These are phyloP conservation scores for Puccinia horiana DNA, from an alignment of 1,284 basidiomycete genomes.

Conservation along the genomic window DNA sequence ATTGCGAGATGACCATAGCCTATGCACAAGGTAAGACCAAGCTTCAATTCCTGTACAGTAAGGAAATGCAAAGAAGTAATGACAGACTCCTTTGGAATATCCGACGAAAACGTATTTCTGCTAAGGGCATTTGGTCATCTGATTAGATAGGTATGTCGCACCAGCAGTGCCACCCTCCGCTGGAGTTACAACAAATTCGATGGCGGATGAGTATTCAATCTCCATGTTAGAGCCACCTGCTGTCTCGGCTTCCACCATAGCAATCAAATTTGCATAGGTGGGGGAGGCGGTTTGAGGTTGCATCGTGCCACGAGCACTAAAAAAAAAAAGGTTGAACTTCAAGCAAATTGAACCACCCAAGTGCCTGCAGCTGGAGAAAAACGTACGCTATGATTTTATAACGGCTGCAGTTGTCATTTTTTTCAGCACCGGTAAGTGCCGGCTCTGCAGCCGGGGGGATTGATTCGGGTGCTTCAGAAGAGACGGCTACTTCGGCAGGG, in stretches of 20 bases:
- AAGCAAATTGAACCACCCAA: background rate
- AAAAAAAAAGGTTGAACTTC: background rate
- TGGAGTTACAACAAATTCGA: conserved; percentile 17
- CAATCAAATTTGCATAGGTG: conserved; percentile 16
- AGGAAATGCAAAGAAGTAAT: background rate
- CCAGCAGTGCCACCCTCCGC: background rate
- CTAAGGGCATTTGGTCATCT: conserved; percentile 1
- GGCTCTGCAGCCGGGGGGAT: background rate
- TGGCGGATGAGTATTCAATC: conserved; percentile 1
- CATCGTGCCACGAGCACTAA: conserved; percentile 23
- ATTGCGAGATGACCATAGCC: conserved; percentile 42
- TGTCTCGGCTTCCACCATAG: background rate
- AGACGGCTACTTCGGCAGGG: no score
- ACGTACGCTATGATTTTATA: conserved; percentile 9
- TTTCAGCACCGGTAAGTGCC: no score
- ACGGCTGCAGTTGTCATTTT: no score
- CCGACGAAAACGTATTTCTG: conserved; percentile 41
- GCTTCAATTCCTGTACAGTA: background rate
- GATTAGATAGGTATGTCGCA: background rate
- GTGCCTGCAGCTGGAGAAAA: background rate
- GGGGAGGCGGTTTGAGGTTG: conserved; percentile 13
- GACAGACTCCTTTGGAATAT: conserved; percentile 45
- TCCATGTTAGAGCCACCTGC: conserved; percentile 14
- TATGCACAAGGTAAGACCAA: background rate
- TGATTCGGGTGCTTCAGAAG: background rate